Percentiles rank a stretch among this genome's conserved stretches.
Evolutionary conservation across 2,329 filamentous ascomycete genomes (phyloP).

Genomic region (Pseudogymnoascus sp.): DNA sequence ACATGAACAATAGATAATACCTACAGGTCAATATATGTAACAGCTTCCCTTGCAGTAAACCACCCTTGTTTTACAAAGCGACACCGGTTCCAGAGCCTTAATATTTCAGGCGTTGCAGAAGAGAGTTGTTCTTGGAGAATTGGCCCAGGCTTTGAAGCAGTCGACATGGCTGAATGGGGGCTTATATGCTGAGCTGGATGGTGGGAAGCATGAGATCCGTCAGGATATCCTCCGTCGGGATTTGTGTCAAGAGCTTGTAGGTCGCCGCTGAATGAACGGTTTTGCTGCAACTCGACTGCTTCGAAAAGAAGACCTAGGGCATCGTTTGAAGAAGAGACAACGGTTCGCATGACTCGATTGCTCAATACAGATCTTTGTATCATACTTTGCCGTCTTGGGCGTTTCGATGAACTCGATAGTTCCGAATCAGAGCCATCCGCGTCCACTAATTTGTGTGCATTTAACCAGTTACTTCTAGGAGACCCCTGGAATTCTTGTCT

Average conservation of each 20-base stretch:
- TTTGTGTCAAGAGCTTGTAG: conserved; percentile 29
- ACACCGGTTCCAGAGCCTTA: conserved; percentile 39
- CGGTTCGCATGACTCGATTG: conserved; percentile 33
- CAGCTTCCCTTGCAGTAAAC: conserved; percentile 45
- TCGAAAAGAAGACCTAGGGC: conserved; percentile 44
- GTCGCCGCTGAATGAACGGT: conserved; percentile 18
- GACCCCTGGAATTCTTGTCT: neutral
- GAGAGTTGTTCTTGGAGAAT: neutral
- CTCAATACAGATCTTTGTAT: conserved; percentile 8
- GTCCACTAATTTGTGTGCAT: neutral
- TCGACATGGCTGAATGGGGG: conserved; percentile 19
- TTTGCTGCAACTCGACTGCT: conserved; percentile 33
- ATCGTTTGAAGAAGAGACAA: conserved; percentile 45
- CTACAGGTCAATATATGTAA: conserved; percentile 42
- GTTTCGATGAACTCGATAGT: neutral
- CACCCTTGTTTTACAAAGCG: conserved; percentile 47
- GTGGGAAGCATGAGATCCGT: conserved; percentile 27
- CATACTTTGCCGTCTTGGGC: neutral
- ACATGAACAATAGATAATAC: conserved; percentile 15
- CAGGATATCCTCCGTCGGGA: conserved; percentile 23
- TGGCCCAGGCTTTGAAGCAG: neutral
- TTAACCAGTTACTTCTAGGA: neutral
- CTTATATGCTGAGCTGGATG: conserved; percentile 29
- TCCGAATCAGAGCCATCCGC: neutral
- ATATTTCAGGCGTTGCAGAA: conserved; percentile 22